Base-by-base conservation (phyloP, 805 yeast species). In the Teunomyces panamensis region DNA sequence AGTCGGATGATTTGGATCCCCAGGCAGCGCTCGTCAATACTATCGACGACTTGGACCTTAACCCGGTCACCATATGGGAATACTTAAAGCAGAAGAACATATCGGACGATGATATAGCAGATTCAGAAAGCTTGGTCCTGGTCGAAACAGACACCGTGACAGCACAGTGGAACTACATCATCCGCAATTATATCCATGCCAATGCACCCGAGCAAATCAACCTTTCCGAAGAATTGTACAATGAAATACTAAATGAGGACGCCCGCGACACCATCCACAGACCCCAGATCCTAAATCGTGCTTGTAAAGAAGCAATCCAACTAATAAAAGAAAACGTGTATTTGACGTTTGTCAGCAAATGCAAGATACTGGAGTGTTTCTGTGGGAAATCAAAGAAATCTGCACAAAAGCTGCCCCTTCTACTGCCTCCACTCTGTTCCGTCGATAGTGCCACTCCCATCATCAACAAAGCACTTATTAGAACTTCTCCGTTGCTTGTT, bases 171-270 rank as follows among this genome's bases (percentile, higher is more conserved):
- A 51, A 58, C 17, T 49, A 56, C 45, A 72, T 80, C 36, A 59
- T 80, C 13, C 50, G 56, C 17, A 60, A 55, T n/a, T 80, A 71
- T 55, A 68, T 80, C 34, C 48, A 53, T 9, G 65, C 64, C 10
- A 69, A 76, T 46, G 67, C 84, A 1, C 71, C 74, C 2, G 66
- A 65, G 35, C 82, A 80, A 57, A 69, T 80, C 49, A 80, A 80
- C 57, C 52, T 80, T 20, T 75, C 82, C 0, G 57, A 66, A 49
- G 64, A 67, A 6, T 62, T 76, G 2, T 65, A 60, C 49, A 58
- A 64, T 11, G 53, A 55, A 9, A 56, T 69, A 35, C 35, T 62
- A 30, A 48, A 44, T 9, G 57, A 53, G 16, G 46, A 58, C 26
- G 46, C 43, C 9, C 55, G 53, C 14, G 47, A 63, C 9, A 46